A percentile compares a stretch with the other conserved stretches of the same genome.
Evolutionary conservation across 345 rosid species (phyloP).

Genomic region (Syzygium jambos): DNA sequence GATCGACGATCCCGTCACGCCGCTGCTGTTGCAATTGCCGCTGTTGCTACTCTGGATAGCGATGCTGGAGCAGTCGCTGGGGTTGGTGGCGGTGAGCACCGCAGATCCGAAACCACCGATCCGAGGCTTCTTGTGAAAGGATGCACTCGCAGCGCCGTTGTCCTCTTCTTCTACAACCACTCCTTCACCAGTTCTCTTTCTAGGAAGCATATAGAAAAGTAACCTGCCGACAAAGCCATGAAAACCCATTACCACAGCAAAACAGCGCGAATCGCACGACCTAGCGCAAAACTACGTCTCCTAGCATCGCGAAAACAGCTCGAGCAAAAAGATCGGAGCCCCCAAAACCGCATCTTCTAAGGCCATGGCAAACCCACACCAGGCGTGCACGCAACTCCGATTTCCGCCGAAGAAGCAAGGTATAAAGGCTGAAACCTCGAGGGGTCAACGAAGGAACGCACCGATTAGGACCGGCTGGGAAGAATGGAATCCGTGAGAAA

Average conservation of each 20-base stretch:
- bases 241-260: conserved; percentile 25
- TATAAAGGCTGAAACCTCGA: background rate
- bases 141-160: conserved; percentile 12
- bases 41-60: conserved; percentile 9
- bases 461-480: conserved; percentile 47
- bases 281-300: background rate
- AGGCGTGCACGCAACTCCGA: background rate
- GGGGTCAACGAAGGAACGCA: conserved; percentile 19
- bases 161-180: conserved; percentile 38
- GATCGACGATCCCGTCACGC: conserved; percentile 13
- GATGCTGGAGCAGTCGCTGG: conserved; percentile 7
- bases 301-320: background rate
- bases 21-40: conserved; percentile 6
- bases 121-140: conserved; percentile 57
- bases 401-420: background rate
- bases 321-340: conserved; percentile 16
- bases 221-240: conserved; percentile 45
- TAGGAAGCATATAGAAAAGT: conserved; percentile 91
- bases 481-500: conserved; percentile 27
- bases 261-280: background rate
- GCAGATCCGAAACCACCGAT: conserved; percentile 16
- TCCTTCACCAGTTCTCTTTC: conserved; percentile 67
- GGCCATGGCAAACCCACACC: conserved; percentile 15
- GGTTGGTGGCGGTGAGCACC: conserved; percentile 8
- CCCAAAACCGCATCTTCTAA: conserved; percentile 1